These are phyloP conservation scores for Pythium chondricola DNA, from an alignment of 352 stramenopile genomes.

Conservation along the genomic window DNA sequence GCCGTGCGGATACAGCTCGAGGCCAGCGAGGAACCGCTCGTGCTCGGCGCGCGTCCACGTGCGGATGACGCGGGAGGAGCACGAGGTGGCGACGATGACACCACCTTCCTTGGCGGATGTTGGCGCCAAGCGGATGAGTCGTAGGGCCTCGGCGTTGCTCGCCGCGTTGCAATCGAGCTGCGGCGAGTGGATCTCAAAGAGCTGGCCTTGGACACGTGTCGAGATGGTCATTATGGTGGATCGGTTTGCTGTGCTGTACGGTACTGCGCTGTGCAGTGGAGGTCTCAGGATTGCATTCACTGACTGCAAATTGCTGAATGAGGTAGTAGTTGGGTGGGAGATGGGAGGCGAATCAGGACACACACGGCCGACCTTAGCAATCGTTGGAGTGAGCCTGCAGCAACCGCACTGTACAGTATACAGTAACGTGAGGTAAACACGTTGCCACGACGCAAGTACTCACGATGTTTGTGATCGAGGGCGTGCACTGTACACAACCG, in stretches of 20 bases:
- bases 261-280: background rate
- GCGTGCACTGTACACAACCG: no score
- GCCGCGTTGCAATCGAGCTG: slow-evolving; percentile 1
- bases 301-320: no score
- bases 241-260: background rate
- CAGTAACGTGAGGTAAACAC: no score
- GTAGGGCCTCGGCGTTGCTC: slow-evolving; percentile 13
- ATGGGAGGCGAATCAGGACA: no score
- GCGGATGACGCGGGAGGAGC: slow-evolving; percentile 28
- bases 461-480: no score
- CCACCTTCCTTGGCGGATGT: slow-evolving; percentile 23
- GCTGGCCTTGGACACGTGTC: slow-evolving; percentile 19
- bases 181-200: slow-evolving; percentile 15
- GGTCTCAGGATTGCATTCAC: no score
- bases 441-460: no score
- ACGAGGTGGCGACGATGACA: slow-evolving; percentile 25
- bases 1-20: slow-evolving; percentile 71
- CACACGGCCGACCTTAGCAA: no score
- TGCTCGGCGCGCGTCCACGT: slow-evolving; percentile 83
- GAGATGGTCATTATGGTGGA: slow-evolving; percentile 17
- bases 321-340: no score
- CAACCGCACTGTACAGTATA: no score
- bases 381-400: no score
- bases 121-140: slow-evolving; percentile 19
- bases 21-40: slow-evolving; percentile 65